Evolutionary conservation across 768 basidiomycete species (phyloP), one percentile per base, ranked within the genome.

Genomic region (Rubroboletus pulcherrimus): DNA sequence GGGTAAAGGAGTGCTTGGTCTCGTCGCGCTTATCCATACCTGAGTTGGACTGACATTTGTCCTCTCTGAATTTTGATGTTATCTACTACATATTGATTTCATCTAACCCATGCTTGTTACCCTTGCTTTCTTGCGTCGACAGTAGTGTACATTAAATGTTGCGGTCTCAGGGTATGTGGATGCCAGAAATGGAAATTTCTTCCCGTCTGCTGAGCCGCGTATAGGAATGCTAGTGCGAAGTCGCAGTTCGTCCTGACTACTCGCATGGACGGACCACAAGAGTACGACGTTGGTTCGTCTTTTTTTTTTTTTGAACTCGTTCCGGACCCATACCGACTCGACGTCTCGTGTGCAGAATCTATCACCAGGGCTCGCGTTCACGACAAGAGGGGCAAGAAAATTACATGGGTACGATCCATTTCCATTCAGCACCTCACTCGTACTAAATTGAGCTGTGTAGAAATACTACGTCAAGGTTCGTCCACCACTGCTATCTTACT

Each of bases 1-100:
- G 89, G 89, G 81, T 93, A 39, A 93, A 93, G 69, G 81, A 89
- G 45, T 87, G 87, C 63, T 72, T 93, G 31, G 79, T 89, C 56
- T 78, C 86, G 15, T 84, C 86, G 14, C 75, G 84, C 33, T 64
- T 81, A 29, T 65, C 80, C 4, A 71, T 74, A 41, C 66, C 73
- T 4, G 56, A 57, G 43, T 43, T 49, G 42, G 56, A 63, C 38
- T 62, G 35, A 54, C 9, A 7, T 44, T 17, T 19, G 9, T 41
- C n/a, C 12, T 8, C n/a, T 31, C 4, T 9, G 45, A 2, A 49
- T 51, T 15, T n/a, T 39, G 39, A 39, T 34, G 3, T 39, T 39
- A 49, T 54, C 19, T 49, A 49, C 50, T 54, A 49, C 41, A 19
- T 48, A 14, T 57, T 38, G 54, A 40, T 51, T 15, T 47, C 51